Percentiles rank a stretch among this genome's conserved stretches.
phyloP scores from a whole-genome alignment of 2,329 filamentous ascomycete genomes.

The Aspergillus sp. region DNA sequence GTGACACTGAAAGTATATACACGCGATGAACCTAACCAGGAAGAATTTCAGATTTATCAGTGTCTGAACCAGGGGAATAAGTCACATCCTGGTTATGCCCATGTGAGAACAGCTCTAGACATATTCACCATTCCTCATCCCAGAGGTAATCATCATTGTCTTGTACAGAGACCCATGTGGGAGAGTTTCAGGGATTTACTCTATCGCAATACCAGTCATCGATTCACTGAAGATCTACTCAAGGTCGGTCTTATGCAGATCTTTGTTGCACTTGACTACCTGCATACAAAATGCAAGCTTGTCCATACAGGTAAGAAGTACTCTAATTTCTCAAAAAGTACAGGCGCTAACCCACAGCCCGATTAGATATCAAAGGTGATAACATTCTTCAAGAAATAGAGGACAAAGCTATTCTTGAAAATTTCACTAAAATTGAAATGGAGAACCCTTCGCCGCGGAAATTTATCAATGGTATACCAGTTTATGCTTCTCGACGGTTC shows the following conservation, averaged over 20 bases:
- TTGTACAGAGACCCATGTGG: slow-evolving; percentile 32
- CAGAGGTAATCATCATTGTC: slow-evolving; percentile 20
- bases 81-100: slow-evolving; percentile 19
- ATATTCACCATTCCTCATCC: slow-evolving; percentile 23
- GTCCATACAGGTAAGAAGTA: slow-evolving; percentile 31
- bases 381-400: slow-evolving; percentile 34
- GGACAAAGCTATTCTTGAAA: slow-evolving; percentile 29
- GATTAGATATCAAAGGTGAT: slow-evolving; percentile 35
- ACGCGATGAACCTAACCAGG: slow-evolving; percentile 9
- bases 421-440: slow-evolving; percentile 28
- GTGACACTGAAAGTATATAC: slow-evolving; percentile 19
- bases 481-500: slow-evolving; percentile 32
- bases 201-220: slow-evolving; percentile 27
- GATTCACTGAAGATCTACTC: slow-evolving; percentile 33
- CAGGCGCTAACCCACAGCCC: too few relatives aligned
- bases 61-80: slow-evolving; percentile 16
- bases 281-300: slow-evolving; percentile 38
- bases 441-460: slow-evolving; percentile 32
- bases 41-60: slow-evolving; percentile 24
- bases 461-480: slow-evolving; percentile 18
- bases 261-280: slow-evolving; percentile 35
- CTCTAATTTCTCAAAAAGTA: too few relatives aligned
- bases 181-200: slow-evolving; percentile 35
- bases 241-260: slow-evolving; percentile 29
- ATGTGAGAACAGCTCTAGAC: slow-evolving; percentile 25